phyloP scores from a whole-genome alignment of 495 filamentous ascomycete species.

The Penicillium antarcticum region DNA sequence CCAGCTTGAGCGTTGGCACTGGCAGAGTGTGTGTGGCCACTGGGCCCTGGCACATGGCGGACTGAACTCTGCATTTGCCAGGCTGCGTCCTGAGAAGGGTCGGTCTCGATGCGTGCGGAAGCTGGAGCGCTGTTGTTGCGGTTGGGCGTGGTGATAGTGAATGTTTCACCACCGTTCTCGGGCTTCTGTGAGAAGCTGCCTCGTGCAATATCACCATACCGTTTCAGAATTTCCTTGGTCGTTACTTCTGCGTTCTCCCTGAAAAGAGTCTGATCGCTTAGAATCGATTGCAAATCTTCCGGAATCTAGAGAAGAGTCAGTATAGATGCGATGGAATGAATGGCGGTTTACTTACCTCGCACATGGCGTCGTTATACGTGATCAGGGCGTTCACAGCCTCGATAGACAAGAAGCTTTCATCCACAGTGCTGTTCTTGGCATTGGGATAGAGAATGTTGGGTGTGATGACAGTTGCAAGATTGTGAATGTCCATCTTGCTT shows the following conservation, averaged over 20 bases:
- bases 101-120: conserved; percentile 68
- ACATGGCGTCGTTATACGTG: conserved; percentile 92
- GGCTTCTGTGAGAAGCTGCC: conserved; percentile 55
- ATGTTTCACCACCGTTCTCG: conserved; percentile 56
- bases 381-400: conserved; percentile 88
- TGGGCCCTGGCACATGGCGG: conserved; percentile 68
- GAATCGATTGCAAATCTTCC: conserved; percentile 80
- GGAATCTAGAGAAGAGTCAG: conserved; percentile 63
- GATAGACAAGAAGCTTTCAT: conserved; percentile 87
- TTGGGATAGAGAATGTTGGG: conserved; percentile 89
- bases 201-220: conserved; percentile 72
- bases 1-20: conserved; percentile 27
- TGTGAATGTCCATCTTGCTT: conserved; percentile 99
- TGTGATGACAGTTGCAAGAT: conserved; percentile 96
- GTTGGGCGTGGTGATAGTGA: conserved; percentile 39
- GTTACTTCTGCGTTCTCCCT: conserved; percentile 81
- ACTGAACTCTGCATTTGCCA: conserved; percentile 82
- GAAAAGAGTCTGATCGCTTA: conserved; percentile 80
- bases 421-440: conserved; percentile 62
- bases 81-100: conserved; percentile 64
- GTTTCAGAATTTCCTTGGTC: conserved; percentile 92
- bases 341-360: conserved; percentile 65
- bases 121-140: conserved; percentile 38
- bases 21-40: conserved; percentile 35
- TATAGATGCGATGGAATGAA: conserved; percentile 9